Evolutionary conservation across 257 asterid species (phyloP), one percentile per base, ranked within the genome.

Genomic region (Leonotis leonurus): DNA sequence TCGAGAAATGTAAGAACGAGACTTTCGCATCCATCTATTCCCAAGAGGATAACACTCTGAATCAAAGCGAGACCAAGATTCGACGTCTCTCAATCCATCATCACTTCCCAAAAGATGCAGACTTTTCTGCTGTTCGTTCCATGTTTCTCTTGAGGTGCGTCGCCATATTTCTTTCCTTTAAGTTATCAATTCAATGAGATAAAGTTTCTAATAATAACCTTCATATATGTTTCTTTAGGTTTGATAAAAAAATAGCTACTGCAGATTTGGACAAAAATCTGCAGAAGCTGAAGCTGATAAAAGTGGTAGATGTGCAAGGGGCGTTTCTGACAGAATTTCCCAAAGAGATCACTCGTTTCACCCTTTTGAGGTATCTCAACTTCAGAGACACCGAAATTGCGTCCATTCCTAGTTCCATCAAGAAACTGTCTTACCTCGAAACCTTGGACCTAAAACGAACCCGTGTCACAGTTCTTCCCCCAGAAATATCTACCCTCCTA

Each of bases 381-480:
- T 56, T 79, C 21, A 72, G 78, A 21, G 62, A 22, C 14, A 64
- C 70, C 7, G 14, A 60, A 2, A 64, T 76, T 30, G 18, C 17
- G 37, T 8, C 0, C 26, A 76, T 76, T 33, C 78, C 75, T 24
- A 13, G 5, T 5, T 76, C 71, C 55, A 77, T 72, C 21, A 7
- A 52, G 26, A 72, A 60, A 12, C 70, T 76, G 8, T 54, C 44
- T 45, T 55, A 71, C 70, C 81, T 76, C 5, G 60, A 68, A 68
- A 76, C 81, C 25, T 43, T 77, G 57, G 81, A 77, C 68, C 73
- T 77, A 1, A 72, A 54, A 26, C 69, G 65, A 43, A 79, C 89
- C 0, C 20, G 59, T 8, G 73, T 82, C 46, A 65, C 48, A 4
- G 60, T 74, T 69, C 83, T 82, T 25, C 83, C 83, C 0, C 8